A percentile compares a stretch with the other conserved stretches of the same genome.
Conservation (phyloP, 108 stramenopile species). For the Cyclotella cryptica region DNA sequence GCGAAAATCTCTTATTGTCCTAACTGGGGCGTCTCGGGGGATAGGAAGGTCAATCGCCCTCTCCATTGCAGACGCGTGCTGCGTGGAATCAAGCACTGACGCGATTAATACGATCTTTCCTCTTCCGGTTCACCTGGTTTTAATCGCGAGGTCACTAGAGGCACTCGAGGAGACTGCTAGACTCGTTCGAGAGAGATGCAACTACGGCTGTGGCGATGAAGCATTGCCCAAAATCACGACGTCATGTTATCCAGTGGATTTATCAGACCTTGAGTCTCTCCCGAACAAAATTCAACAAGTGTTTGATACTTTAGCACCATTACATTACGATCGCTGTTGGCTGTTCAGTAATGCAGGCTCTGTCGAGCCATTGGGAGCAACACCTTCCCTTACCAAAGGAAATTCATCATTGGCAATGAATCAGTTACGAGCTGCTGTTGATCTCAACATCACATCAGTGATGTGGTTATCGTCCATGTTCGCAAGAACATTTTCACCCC, state of each 20-base stretch:
- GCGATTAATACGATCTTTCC: neutral
- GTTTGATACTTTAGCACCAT: slow-evolving; percentile 28
- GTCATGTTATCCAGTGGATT: slow-evolving; percentile 60
- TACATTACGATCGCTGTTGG: slow-evolving; percentile 51
- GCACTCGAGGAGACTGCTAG: slow-evolving; percentile 58
- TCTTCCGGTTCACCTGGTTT: slow-evolving; percentile 41
- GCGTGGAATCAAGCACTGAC: neutral
- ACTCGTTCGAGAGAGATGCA: slow-evolving; percentile 33
- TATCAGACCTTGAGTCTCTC: slow-evolving; percentile 66
- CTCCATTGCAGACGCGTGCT: slow-evolving; percentile 42
- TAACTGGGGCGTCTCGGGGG: slow-evolving; percentile 70
- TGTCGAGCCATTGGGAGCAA: slow-evolving; percentile 65
- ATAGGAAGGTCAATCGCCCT: slow-evolving; percentile 73
- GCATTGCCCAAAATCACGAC: slow-evolving; percentile 21
- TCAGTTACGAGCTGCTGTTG: slow-evolving; percentile 57
- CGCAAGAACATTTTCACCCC: slow-evolving; percentile 27
- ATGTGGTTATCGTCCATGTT: slow-evolving; percentile 68
- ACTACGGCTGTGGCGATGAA: neutral
- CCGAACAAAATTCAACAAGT: slow-evolving; percentile 50
- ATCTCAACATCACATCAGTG: slow-evolving; percentile 77
- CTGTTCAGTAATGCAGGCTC: slow-evolving; percentile 83
- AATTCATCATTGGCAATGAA: slow-evolving; percentile 28
- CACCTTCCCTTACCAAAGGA: slow-evolving; percentile 14
- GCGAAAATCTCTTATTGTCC: slow-evolving; percentile 23
- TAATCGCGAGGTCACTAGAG: slow-evolving; percentile 66